These are phyloP conservation scores for Colletotrichum costaricense DNA, from an alignment of 2,329 filamentous ascomycete genomes.

Conservation along the genomic window DNA sequence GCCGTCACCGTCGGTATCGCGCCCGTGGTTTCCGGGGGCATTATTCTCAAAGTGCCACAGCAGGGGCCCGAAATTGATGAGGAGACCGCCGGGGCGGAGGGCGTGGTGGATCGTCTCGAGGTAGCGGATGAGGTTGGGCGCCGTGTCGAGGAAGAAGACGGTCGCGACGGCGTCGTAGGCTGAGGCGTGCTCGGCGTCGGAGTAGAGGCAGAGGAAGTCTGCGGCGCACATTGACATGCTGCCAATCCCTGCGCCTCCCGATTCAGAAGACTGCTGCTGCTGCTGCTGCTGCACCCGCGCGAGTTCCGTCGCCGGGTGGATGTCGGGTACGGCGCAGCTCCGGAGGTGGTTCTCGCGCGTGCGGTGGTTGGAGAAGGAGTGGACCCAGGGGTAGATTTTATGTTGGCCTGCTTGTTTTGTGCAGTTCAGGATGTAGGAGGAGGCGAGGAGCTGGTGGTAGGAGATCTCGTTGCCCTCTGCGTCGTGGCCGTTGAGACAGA, in stretches of 20 bases:
- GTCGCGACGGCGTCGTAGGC: constrained; percentile 85
- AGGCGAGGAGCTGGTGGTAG: constrained; percentile 94
- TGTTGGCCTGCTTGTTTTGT: constrained; percentile 71
- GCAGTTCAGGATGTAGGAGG: constrained; percentile 79
- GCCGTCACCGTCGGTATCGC: constrained; percentile 62
- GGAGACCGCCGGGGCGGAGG: constrained; percentile 80
- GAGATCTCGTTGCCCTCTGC: constrained; percentile 96
- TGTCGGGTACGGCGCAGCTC: constrained; percentile 80
- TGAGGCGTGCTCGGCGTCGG: constrained; percentile 67
- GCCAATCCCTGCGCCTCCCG: constrained; percentile 51
- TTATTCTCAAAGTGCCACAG: constrained; percentile 95
- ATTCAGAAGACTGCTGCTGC: background rate
- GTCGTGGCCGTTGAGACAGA: constrained; percentile 78
- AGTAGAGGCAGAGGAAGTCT: constrained; percentile 92
- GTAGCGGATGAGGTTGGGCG: constrained; percentile 91
- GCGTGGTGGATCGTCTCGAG: constrained; percentile 85
- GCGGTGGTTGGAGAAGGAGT: constrained; percentile 88
- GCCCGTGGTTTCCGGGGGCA: constrained; percentile 67
- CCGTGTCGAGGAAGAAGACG: constrained; percentile 97
- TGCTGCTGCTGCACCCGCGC: constrained; percentile 40
- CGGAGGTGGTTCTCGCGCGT: constrained; percentile 80
- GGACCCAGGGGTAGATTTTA: constrained; percentile 85
- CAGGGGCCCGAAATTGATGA: constrained; percentile 91
- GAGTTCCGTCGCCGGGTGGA: constrained; percentile 75
- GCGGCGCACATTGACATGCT: constrained; percentile 93